These are phyloP conservation scores for Maudiozyma turicensis DNA, from an alignment of 805 yeast genomes.

Conservation along the genomic window DNA sequence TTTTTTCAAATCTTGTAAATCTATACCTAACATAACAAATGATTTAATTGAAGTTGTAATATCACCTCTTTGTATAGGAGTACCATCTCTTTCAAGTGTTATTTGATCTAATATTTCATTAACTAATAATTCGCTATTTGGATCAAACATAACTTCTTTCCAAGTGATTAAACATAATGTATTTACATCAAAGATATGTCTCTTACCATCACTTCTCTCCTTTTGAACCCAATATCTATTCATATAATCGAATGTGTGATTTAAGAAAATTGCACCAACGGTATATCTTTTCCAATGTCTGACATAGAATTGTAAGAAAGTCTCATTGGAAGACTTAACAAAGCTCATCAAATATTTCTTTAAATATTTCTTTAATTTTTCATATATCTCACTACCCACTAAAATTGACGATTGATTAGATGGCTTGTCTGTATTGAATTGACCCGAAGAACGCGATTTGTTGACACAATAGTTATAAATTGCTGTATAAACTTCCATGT, in stretches of 20 bases:
- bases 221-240: conserved; percentile 97
- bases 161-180: conserved; percentile 81
- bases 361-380: conserved; percentile 58
- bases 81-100: conserved; percentile 68
- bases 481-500: conserved; percentile 85
- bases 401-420: conserved; percentile 35
- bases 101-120: conserved; percentile 68
- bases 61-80: conserved; percentile 54
- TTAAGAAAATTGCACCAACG: conserved; percentile 83
- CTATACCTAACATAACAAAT: conserved; percentile 83
- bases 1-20: conserved; percentile 79
- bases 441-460: conserved; percentile 44
- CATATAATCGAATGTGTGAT: conserved; percentile 90
- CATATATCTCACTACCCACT: conserved; percentile 86
- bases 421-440: conserved; percentile 32
- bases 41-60: conserved; percentile 74
- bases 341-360: conserved; percentile 45
- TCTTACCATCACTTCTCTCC: conserved; percentile 86
- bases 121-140: conserved; percentile 51
- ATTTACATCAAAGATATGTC: conserved; percentile 84
- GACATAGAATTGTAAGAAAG: conserved; percentile 74
- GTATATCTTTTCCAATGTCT: conserved; percentile 82
- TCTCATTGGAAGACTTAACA: conserved; percentile 45
- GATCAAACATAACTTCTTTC: conserved; percentile 73
- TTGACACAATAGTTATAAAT: conserved; percentile 88